A percentile compares a stretch with the other conserved stretches of the same genome.
Evolutionary conservation across 2,329 filamentous ascomycete genomes (phyloP).

Genomic region (Didymosphaeria variabile): DNA sequence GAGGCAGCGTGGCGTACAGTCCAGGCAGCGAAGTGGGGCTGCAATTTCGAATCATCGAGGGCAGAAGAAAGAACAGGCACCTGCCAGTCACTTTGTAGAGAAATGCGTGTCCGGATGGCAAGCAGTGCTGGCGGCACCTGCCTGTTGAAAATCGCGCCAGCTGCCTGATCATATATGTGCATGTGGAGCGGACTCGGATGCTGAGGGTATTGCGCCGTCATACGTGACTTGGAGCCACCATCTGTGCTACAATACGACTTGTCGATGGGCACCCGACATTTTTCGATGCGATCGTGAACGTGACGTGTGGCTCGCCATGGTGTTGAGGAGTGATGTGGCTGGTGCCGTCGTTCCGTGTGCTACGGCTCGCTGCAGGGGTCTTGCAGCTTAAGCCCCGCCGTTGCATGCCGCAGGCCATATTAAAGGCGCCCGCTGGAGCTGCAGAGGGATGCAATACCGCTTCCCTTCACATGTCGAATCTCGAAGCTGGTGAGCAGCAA

Average conservation of each 20-base stretch:
- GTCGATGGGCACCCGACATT: too few species aligned
- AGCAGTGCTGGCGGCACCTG: neutral
- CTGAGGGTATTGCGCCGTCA: too few species aligned
- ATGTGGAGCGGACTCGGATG: too few species aligned
- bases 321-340: slow-evolving; percentile 3
- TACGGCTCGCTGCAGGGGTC: neutral
- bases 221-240: too few species aligned
- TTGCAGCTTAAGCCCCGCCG: neutral
- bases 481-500: slow-evolving; percentile 10
- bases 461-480: slow-evolving; percentile 13
- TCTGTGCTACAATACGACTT: too few species aligned
- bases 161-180: too few species aligned
- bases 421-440: slow-evolving; percentile 5
- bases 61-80: neutral
- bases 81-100: neutral
- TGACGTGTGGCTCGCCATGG: slow-evolving; percentile 3
- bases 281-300: too few species aligned
- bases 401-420: slow-evolving; percentile 1
- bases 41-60: neutral
- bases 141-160: too few species aligned
- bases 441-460: neutral
- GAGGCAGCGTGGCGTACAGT: slow-evolving; percentile 1
- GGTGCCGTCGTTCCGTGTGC: slow-evolving; percentile 6
- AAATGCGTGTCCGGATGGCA: neutral
- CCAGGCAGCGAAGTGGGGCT: neutral